A percentile compares a stretch with the other conserved stretches of the same genome.
Conservation (phyloP, 1,139 yeast species). For the Debaryomyces robertsiae region DNA sequence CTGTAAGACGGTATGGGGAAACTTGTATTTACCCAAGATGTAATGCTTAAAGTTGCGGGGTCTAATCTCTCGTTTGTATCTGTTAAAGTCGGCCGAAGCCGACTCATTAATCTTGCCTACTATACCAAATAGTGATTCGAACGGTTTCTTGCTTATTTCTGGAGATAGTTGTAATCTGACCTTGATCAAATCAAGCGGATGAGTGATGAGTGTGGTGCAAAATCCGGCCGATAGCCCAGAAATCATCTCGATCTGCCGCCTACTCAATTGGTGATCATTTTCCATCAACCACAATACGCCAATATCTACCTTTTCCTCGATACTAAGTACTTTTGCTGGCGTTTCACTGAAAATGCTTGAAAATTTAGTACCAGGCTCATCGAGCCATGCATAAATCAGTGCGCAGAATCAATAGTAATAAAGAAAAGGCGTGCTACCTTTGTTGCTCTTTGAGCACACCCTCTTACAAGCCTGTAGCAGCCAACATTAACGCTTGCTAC, state of each 20-base stretch:
- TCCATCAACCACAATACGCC: conserved; percentile 1
- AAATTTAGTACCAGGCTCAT: no score
- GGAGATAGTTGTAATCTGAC: conserved; percentile 65
- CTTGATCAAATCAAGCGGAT: conserved; percentile 87
- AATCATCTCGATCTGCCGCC: conserved; percentile 48
- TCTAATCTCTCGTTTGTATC: conserved; percentile 1
- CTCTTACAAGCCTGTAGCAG: no score
- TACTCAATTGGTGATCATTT: conserved; percentile 11
- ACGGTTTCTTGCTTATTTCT: conserved; percentile 13
- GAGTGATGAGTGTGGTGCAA: conserved; percentile 75
- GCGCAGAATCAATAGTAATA: no score
- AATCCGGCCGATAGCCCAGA: conserved; percentile 88
- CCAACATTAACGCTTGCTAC: no score
- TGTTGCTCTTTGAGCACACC: no score
- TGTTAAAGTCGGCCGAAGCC: conserved; percentile 13
- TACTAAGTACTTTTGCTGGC: no score
- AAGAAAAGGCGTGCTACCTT: no score
- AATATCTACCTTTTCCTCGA: not conserved
- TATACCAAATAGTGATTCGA: conserved; percentile 17
- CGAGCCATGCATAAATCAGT: no score
- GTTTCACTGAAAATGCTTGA: no score
- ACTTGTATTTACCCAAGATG: conserved; percentile 6
- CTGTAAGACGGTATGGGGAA: conserved; percentile 18
- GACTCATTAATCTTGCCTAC: conserved; percentile 22
- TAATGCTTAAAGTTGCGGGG: not conserved